phyloP scores from a whole-genome alignment of 2,329 filamentous ascomycete species.

The Chrysosphaeria jannelii region DNA sequence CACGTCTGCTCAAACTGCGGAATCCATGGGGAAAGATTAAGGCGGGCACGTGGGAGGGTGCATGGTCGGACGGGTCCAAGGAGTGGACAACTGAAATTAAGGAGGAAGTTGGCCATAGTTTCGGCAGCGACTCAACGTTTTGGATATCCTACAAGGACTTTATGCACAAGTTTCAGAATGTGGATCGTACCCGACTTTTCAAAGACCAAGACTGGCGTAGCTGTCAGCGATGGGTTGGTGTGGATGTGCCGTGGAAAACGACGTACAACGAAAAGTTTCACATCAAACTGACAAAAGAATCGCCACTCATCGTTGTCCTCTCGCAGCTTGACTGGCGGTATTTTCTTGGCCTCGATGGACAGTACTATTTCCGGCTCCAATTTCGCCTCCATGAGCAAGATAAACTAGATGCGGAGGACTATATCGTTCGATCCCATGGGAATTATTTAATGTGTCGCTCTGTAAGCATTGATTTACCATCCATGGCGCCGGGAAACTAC shows the following conservation, averaged over 20 bases:
- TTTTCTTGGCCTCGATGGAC: slow-evolving; percentile 23
- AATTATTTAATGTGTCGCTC: slow-evolving; percentile 36
- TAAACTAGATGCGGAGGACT: slow-evolving; percentile 15
- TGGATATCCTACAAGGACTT: slow-evolving; percentile 29
- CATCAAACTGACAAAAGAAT: slow-evolving; percentile 16
- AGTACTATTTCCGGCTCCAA: slow-evolving; percentile 21
- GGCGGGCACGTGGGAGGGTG: slow-evolving; percentile 48
- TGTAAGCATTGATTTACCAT: slow-evolving; percentile 40
- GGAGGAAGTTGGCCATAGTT: slow-evolving; percentile 37
- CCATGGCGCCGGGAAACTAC: slow-evolving; percentile 46
- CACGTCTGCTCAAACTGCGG: slow-evolving; percentile 28
- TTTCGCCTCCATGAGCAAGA: slow-evolving; percentile 20
- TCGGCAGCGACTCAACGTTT: slow-evolving; percentile 44
- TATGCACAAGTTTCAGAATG: slow-evolving; percentile 24
- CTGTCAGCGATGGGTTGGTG: slow-evolving; percentile 13
- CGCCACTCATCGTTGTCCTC: slow-evolving; percentile 22
- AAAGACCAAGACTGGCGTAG: slow-evolving; percentile 21
- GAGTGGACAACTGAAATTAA: slow-evolving; percentile 66
- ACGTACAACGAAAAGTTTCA: slow-evolving; percentile 25
- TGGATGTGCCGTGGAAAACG: slow-evolving; percentile 21
- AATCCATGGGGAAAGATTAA: slow-evolving; percentile 63
- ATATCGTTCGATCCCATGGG: slow-evolving; percentile 21
- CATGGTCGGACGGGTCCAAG: slow-evolving; percentile 55
- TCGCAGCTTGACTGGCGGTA: slow-evolving; percentile 26
- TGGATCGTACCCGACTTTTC: slow-evolving; percentile 27